Conservation (phyloP, 208 protist species). For the Crithidia acanthocephali region DNA sequence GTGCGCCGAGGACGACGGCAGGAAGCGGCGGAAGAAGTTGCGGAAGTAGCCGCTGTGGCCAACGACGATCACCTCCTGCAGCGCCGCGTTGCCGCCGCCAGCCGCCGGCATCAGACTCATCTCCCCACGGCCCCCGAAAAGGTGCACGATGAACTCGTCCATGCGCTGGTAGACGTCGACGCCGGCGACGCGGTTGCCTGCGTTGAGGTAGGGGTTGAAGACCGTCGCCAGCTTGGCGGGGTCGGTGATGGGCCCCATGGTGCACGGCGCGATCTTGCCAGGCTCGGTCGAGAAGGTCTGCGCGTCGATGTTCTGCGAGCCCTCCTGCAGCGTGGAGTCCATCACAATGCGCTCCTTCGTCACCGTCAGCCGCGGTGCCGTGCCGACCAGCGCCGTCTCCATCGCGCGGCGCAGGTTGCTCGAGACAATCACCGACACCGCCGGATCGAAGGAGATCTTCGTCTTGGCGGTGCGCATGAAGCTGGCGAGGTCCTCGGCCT, state of each 20-base stretch:
- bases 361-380: constrained; percentile 57
- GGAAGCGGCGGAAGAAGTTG: constrained; percentile 89
- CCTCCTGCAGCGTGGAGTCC: constrained; percentile 90
- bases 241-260: constrained; percentile 47
- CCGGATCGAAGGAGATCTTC: constrained; percentile 64
- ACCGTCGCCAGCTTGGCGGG: constrained; percentile 40
- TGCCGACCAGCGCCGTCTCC: constrained; percentile 80
- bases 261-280: constrained; percentile 75
- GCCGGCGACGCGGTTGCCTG: constrained; percentile 69
- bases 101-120: constrained; percentile 12
- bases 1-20: constrained; percentile 72
- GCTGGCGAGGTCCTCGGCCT: constrained; percentile 69
- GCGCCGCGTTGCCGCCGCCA: constrained; percentile 52
- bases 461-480: constrained; percentile 72
- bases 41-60: constrained; percentile 93
- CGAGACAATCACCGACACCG: constrained; percentile 72
- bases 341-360: constrained; percentile 83
- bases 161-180: constrained; percentile 81
- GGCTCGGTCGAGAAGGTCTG: constrained; percentile 82
- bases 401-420: constrained; percentile 91
- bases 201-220: constrained; percentile 81
- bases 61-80: constrained; percentile 90
- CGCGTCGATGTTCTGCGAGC: constrained; percentile 92
- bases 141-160: constrained; percentile 78
- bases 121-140: constrained; percentile 57